Percentiles rank a stretch among this genome's conserved stretches.
These are phyloP conservation scores for Ophiostoma ips DNA, from an alignment of 2,329 filamentous ascomycete species.

Conservation along the genomic window DNA sequence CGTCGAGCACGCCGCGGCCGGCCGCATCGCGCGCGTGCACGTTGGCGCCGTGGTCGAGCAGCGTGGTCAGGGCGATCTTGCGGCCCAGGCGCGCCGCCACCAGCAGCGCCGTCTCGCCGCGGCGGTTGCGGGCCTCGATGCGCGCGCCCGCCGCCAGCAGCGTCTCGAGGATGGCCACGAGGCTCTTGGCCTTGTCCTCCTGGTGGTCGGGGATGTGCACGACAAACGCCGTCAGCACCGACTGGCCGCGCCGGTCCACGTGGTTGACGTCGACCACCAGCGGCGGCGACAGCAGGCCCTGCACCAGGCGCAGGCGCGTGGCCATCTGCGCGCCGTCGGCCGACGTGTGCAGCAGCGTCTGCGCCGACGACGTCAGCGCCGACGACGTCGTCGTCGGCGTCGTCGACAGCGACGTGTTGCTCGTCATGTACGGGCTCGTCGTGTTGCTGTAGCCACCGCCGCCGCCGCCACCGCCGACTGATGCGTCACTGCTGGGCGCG, in stretches of 20 bases:
- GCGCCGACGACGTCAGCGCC: background rate
- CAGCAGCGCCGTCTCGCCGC: conserved; percentile 41
- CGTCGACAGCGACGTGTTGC: background rate
- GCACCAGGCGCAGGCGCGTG: conserved; percentile 17
- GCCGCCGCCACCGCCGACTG: background rate
- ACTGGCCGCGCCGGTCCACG: conserved; percentile 37
- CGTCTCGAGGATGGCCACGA: conserved; percentile 29
- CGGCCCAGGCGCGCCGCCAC: conserved; percentile 38
- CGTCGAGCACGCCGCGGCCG: conserved; percentile 22
- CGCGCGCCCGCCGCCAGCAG: conserved; percentile 30
- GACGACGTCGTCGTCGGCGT: background rate
- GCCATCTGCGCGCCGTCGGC: conserved; percentile 15
- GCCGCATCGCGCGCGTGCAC: conserved; percentile 19
- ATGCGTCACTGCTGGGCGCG: background rate
- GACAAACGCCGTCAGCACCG: conserved; percentile 42
- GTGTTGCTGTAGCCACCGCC: background rate
- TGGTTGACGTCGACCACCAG: conserved; percentile 34
- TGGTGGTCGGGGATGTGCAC: conserved; percentile 35
- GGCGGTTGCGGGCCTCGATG: conserved; percentile 36
- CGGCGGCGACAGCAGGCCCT: conserved; percentile 22
- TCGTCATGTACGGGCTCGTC: conserved; percentile 3
- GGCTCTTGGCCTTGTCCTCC: conserved; percentile 31
- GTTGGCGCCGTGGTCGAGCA: conserved; percentile 25
- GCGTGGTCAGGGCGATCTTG: conserved; percentile 34
- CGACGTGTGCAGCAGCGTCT: conserved; percentile 10